A percentile compares a stretch with the other conserved stretches of the same genome.
Evolutionary conservation across 345 rosid genomes (phyloP).

Genomic region (Hypericum perforatum): DNA sequence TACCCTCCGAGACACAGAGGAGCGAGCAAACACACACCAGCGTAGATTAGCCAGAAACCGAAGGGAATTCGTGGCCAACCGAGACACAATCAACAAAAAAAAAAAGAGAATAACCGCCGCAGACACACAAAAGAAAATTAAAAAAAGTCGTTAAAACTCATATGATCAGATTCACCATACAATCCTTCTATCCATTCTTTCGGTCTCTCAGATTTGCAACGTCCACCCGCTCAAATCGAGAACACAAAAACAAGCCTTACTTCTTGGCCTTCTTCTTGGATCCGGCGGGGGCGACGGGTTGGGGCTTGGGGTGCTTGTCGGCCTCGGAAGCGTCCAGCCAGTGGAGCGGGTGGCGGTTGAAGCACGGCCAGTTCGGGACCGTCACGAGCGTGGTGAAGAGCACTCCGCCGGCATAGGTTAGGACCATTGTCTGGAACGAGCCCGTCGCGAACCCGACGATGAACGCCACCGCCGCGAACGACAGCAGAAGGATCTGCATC

Average conservation of each 20-base stretch:
- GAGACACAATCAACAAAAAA: no score
- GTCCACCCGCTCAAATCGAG: no score
- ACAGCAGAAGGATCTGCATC: slow-evolving; percentile 78
- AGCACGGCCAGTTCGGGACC: slow-evolving; percentile 86
- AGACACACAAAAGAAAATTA: no score
- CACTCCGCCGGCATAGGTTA: slow-evolving; percentile 72
- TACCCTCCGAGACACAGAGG: no score
- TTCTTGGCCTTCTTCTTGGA: slow-evolving; percentile 50
- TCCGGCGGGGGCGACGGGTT: slow-evolving; percentile 24
- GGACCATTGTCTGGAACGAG: slow-evolving; percentile 68
- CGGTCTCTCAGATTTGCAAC: no score
- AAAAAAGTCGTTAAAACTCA: no score
- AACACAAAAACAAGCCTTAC: neutral
- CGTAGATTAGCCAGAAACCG: no score
- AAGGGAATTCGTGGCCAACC: no score
- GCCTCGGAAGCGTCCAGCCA: slow-evolving; percentile 81
- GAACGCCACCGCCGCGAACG: slow-evolving; percentile 44
- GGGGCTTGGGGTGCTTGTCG: slow-evolving; percentile 76
- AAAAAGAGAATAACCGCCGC: no score
- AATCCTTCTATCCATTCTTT: no score
- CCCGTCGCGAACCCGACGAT: slow-evolving; percentile 40
- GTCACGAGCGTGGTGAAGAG: slow-evolving; percentile 55
- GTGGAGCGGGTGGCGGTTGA: slow-evolving; percentile 63
- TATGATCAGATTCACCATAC: no score
- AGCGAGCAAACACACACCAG: no score